Evolutionary conservation across 768 basidiomycete genomes (phyloP).

Genomic region (Phallus indusiatus): DNA sequence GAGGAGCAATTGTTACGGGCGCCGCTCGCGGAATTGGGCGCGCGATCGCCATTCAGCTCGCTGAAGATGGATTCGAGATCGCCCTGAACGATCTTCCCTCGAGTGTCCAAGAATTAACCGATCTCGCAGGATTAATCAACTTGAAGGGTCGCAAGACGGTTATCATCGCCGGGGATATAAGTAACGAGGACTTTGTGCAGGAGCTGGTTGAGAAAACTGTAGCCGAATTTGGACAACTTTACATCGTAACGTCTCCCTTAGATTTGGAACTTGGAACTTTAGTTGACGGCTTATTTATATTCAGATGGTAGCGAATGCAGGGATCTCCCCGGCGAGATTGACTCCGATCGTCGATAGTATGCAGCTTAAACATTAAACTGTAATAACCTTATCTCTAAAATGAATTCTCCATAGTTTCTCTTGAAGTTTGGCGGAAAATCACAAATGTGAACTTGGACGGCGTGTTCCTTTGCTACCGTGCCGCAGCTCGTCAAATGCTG

Average conservation of each 20-base stretch:
- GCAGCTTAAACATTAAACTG: constrained; percentile 14
- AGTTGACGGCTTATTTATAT: not conserved
- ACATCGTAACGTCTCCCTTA: constrained; percentile 14
- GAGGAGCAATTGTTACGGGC: constrained; percentile 34
- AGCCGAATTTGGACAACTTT: constrained; percentile 18
- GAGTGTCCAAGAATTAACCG: not conserved
- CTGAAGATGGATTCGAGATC: constrained; percentile 36
- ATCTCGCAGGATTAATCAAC: not conserved
- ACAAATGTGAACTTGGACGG: constrained; percentile 26
- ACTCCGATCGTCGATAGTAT: constrained; percentile 18
- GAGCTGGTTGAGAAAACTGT: constrained; percentile 20
- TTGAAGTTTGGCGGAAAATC: constrained; percentile 23
- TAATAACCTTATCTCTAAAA: not conserved
- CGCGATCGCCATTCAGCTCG: constrained; percentile 36
- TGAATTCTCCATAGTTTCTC: not conserved
- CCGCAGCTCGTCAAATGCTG: constrained; percentile 31
- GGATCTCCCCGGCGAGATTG: constrained; percentile 16
- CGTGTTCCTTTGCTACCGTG: constrained; percentile 30
- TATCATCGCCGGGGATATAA: constrained; percentile 30
- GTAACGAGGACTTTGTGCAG: constrained; percentile 17
- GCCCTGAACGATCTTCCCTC: constrained; percentile 32
- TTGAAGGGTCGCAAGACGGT: not conserved
- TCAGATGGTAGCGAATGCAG: constrained; percentile 41
- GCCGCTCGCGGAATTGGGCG: constrained; percentile 38
- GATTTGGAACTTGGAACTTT: no score